Evolutionary conservation across 768 basidiomycete genomes (phyloP).

Genomic region (Phanerochaete carnosa): DNA sequence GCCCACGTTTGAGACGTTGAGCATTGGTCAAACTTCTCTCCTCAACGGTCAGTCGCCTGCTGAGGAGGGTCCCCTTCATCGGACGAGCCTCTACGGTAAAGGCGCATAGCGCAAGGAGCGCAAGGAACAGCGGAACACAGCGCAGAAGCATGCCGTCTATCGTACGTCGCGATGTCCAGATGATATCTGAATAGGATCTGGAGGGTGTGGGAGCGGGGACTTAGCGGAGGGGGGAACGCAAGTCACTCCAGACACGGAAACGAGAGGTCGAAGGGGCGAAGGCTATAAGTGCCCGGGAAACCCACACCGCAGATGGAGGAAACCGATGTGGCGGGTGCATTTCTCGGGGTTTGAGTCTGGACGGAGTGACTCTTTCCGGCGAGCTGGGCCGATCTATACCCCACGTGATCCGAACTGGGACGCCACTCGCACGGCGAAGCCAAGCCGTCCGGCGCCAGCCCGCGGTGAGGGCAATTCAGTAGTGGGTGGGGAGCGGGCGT

Average conservation of each 20-base stretch:
- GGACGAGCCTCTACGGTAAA: conserved; percentile 5
- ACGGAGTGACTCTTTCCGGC: not conserved
- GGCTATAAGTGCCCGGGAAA: conserved; percentile 1
- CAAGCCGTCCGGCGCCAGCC: not conserved
- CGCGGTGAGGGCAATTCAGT: no score
- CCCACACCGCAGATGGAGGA: not conserved
- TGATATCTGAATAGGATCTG: not conserved
- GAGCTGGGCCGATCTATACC: not conserved
- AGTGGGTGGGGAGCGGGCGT: no score
- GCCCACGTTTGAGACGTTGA: conserved; percentile 1
- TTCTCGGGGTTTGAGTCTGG: not conserved
- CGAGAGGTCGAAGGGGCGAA: not conserved
- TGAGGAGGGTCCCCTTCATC: not conserved
- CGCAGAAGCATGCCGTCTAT: conserved; percentile 4
- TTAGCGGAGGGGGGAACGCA: not conserved
- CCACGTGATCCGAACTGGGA: conserved; percentile 6
- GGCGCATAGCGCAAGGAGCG: conserved; percentile 1
- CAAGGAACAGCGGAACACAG: not conserved
- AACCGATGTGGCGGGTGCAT: not conserved
- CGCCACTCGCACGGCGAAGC: not conserved
- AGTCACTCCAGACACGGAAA: not conserved
- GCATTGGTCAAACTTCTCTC: conserved; percentile 5
- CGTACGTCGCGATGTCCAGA: not conserved
- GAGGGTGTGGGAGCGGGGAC: not conserved
- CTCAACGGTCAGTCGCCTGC: conserved; percentile 1